phyloP scores from a whole-genome alignment of 441 rosid species.

The Rhodomyrtus psidioides region DNA sequence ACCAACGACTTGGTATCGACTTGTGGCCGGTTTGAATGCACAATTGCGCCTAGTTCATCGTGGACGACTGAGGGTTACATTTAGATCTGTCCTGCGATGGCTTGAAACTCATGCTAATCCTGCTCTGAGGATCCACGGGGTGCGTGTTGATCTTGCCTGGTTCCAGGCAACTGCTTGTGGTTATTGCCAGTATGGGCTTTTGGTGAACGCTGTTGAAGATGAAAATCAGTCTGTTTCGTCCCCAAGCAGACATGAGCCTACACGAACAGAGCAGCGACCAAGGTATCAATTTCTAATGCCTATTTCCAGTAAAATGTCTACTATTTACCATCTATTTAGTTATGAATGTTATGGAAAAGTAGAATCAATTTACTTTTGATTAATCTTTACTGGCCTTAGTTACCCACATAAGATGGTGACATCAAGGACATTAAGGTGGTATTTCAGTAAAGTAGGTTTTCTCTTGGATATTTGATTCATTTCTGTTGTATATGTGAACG shows the following conservation, averaged over 20 bases:
- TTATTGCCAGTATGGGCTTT: slow-evolving; percentile 83
- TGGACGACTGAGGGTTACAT: slow-evolving; percentile 70
- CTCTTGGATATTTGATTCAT: slow-evolving; percentile 5
- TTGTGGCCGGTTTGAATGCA: slow-evolving; percentile 98
- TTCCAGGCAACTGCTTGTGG: slow-evolving; percentile 77
- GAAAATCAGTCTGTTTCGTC: slow-evolving; percentile 32
- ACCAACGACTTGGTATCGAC: slow-evolving; percentile 91
- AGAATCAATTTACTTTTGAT: background rate
- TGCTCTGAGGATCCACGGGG: slow-evolving; percentile 58
- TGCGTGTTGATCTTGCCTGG: slow-evolving; percentile 83
- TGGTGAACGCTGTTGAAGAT: slow-evolving; percentile 57
- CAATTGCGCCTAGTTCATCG: slow-evolving; percentile 87
- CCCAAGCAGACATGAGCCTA: slow-evolving; percentile 26
- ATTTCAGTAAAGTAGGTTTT: slow-evolving; percentile 11
- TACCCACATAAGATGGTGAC: background rate
- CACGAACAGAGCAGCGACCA: slow-evolving; percentile 27
- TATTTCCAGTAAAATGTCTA: background rate
- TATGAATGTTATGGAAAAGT: background rate
- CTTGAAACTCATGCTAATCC: slow-evolving; percentile 96
- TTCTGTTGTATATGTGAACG: background rate
- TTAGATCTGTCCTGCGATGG: slow-evolving; percentile 71
- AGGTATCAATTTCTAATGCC: slow-evolving; percentile 32
- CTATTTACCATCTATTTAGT: background rate
- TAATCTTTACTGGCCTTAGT: background rate
- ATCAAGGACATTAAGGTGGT: background rate